Conservation (phyloP, 257 asterid species). For the Thymus mandschuricus region DNA sequence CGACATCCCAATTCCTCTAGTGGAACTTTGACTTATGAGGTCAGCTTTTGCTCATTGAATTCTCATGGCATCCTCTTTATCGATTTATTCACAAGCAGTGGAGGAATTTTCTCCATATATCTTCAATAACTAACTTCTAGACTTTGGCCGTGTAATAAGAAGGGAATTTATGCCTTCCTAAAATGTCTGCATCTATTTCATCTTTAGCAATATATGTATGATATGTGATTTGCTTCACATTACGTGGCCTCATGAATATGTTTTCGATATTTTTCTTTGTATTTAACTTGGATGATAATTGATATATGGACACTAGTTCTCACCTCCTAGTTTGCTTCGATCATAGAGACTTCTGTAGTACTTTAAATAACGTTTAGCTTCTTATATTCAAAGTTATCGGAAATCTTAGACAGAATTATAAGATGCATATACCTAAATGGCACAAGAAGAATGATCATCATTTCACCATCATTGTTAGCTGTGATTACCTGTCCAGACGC, state of each 20-base stretch:
- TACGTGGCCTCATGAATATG: not conserved
- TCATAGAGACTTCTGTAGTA: not conserved
- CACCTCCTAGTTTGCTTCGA: not conserved
- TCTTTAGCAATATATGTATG: not conserved
- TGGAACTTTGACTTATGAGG: slow-evolving; percentile 85
- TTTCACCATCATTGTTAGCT: not conserved
- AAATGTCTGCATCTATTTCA: not conserved
- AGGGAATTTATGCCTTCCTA: not conserved
- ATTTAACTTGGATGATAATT: not conserved
- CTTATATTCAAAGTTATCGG: not conserved
- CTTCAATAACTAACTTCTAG: not conserved
- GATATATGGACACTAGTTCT: not conserved
- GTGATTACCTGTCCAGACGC: not conserved
- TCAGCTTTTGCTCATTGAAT: slow-evolving; percentile 25
- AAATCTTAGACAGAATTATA: not conserved
- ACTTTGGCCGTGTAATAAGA: not conserved
- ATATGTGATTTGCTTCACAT: not conserved
- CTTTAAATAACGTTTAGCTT: not conserved
- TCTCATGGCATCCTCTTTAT: not conserved
- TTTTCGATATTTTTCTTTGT: not conserved
- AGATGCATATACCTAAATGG: not conserved
- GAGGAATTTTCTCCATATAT: not conserved
- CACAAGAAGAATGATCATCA: not conserved
- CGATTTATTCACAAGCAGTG: not conserved
- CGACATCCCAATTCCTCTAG: slow-evolving; percentile 80